Base-by-base conservation (phyloP, 176 grass and related monocot species). In the Zizania latifolia region DNA sequence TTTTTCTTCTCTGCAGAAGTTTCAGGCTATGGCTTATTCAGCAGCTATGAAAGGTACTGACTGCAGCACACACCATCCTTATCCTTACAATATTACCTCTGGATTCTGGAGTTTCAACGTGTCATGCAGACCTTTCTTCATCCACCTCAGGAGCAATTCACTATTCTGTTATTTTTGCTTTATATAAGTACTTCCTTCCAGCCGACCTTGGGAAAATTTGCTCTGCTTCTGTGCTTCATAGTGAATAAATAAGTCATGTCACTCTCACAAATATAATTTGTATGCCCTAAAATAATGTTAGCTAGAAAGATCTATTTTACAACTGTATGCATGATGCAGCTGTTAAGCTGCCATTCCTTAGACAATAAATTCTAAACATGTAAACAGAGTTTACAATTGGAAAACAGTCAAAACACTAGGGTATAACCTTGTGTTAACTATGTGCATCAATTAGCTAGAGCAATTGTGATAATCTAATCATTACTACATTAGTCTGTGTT, bases 1-100 rank as follows among this genome's bases (percentile, higher is more conserved):
- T 19, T 76, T 71, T 30, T 44, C 57, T 46, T 58, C 48, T 62
- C 38, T 87, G 67, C 87, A 93, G 87, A 90, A 87, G 57, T 90
- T 82, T 76, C 60, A 81, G 74, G 75, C 82, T 80, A 79, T 77
- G 82, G 74, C 80, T 37, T 90, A 87, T 77, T 87, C 85, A 39
- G 39, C 82, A 80, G 70, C 74, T 65, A 87, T 80, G 84, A 90
- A 90, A 93, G 91, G 91, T 90, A 87, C n/a, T 29, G 9, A 33
- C 64, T 70, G 19, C 48, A 22, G 3, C 30, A 34, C 19, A 68
- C 34, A 71, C 53, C 35, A 58, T 51, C 33, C 4, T 70, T 40
- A 32, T 72, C 29, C 50, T 79, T 68, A 56, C 40, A 35, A 35
- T 53, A 29, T 48, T 68, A 54, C 36, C 35, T 22, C 16, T 46